A percentile compares a stretch with the other conserved stretches of the same genome.
These are phyloP conservation scores for Neurospora sp. DNA, from an alignment of 495 filamentous ascomycete species.

Conservation along the genomic window DNA sequence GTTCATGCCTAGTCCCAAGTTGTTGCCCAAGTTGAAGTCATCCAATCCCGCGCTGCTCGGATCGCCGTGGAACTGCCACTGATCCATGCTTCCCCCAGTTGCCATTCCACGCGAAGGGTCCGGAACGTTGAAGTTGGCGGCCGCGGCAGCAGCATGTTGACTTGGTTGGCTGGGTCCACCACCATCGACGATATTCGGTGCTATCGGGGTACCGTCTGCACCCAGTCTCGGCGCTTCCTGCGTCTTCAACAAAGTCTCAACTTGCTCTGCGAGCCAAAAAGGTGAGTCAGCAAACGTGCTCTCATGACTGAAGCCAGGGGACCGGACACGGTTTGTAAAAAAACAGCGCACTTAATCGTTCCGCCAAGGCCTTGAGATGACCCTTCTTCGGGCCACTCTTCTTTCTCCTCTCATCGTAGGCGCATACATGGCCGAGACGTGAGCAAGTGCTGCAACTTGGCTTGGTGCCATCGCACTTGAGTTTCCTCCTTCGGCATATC, in stretches of 20 bases:
- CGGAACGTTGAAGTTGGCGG: constrained; percentile 34
- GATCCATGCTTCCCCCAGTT: constrained; percentile 36
- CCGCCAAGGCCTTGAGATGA: constrained; percentile 96
- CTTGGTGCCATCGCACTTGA: constrained; percentile 67
- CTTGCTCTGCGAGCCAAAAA: constrained; percentile 57
- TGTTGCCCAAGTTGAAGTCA: constrained; percentile 40
- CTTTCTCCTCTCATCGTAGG: constrained; percentile 90
- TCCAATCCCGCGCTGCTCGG: constrained; percentile 35
- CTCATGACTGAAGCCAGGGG: neutral
- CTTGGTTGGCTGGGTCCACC: constrained; percentile 15
- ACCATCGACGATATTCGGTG: constrained; percentile 23
- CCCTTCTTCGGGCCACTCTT: constrained; percentile 98
- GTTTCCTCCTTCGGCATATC: constrained; percentile 85
- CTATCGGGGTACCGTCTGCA: constrained; percentile 23
- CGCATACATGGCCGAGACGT: constrained; percentile 78
- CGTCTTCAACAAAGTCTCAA: constrained; percentile 82
- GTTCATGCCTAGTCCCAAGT: constrained; percentile 32
- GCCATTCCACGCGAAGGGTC: constrained; percentile 36
- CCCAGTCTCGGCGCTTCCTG: constrained; percentile 39
- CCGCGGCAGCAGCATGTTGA: constrained; percentile 20
- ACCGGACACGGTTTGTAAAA: constrained; percentile 5
- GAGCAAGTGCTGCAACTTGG: constrained; percentile 92
- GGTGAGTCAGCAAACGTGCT: neutral
- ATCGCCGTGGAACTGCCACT: constrained; percentile 42
- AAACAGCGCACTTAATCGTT: constrained; percentile 65